These are phyloP conservation scores for Symmetrospora coprosmae DNA, from an alignment of 768 basidiomycete genomes.

Conservation along the genomic window DNA sequence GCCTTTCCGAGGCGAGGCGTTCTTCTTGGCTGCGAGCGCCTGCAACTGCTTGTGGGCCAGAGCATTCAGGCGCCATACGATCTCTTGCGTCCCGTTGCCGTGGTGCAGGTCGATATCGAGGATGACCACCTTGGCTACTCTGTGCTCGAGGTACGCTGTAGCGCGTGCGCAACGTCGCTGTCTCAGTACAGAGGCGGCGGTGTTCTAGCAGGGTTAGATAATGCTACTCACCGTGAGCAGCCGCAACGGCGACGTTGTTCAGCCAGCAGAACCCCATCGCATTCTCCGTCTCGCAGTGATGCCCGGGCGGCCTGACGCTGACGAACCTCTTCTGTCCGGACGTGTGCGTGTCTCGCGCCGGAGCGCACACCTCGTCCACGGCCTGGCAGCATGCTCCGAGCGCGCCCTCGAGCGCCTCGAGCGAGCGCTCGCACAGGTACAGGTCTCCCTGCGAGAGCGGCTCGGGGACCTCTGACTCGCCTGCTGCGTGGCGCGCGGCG, in stretches of 20 bases:
- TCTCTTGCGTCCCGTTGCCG: slow-evolving; percentile 72
- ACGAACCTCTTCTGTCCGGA: slow-evolving; percentile 17
- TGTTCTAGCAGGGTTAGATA: neutral
- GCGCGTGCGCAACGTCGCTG: neutral
- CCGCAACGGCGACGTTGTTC: slow-evolving; percentile 80
- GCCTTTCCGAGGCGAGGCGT: slow-evolving; percentile 20
- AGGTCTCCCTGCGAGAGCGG: slow-evolving; percentile 62
- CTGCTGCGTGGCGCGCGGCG: slow-evolving; percentile 47
- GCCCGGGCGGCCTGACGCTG: slow-evolving; percentile 17
- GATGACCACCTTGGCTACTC: slow-evolving; percentile 62
- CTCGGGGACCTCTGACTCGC: slow-evolving; percentile 61
- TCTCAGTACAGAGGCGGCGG: neutral
- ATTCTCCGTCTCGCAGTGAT: slow-evolving; percentile 29
- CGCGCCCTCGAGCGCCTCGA: slow-evolving; percentile 66
- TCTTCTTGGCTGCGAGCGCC: neutral
- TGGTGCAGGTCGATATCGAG: slow-evolving; percentile 89
- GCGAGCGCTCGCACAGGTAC: slow-evolving; percentile 64
- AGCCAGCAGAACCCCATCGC: slow-evolving; percentile 91
- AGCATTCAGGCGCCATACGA: slow-evolving; percentile 71
- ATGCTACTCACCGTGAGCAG: slow-evolving; percentile 60
- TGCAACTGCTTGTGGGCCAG: slow-evolving; percentile 22
- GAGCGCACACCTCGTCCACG: slow-evolving; percentile 49
- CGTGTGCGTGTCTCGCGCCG: slow-evolving; percentile 53
- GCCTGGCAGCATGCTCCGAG: slow-evolving; percentile 75
- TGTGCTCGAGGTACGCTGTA: slow-evolving; percentile 67